Evolutionary conservation across 345 rosid species (phyloP).

Genomic region (Salix exigua): DNA sequence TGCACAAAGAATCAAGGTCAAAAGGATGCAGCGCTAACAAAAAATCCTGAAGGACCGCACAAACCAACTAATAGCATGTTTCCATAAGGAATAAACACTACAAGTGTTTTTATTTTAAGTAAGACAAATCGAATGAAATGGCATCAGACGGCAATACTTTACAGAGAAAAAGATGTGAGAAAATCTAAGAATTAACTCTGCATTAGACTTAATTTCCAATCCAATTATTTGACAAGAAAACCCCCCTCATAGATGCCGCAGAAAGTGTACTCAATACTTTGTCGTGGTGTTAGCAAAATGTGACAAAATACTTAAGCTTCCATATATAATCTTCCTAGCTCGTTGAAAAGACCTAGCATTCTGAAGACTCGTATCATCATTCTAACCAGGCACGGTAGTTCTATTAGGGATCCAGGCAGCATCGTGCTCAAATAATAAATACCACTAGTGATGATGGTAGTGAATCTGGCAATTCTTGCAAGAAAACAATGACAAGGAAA

Average conservation of each 20-base stretch:
- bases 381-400: background rate
- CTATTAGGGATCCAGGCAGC: background rate
- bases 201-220: background rate
- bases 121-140: background rate
- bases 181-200: background rate
- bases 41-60: background rate
- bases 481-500: background rate
- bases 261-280: background rate
- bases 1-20: slow-evolving; percentile 37
- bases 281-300: background rate
- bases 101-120: background rate
- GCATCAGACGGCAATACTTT: background rate
- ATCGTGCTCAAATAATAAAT: background rate
- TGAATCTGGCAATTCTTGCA: background rate
- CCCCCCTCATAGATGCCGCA: background rate
- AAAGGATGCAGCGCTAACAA: slow-evolving; percentile 9
- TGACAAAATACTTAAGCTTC: background rate
- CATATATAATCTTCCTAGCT: background rate
- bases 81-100: background rate
- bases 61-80: background rate
- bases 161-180: background rate
- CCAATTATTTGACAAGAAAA: background rate
- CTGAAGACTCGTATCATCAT: background rate
- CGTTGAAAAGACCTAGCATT: background rate
- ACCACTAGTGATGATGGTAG: background rate